phyloP scores from a whole-genome alignment of 768 basidiomycete genomes.

The Suillus clintonianus region DNA sequence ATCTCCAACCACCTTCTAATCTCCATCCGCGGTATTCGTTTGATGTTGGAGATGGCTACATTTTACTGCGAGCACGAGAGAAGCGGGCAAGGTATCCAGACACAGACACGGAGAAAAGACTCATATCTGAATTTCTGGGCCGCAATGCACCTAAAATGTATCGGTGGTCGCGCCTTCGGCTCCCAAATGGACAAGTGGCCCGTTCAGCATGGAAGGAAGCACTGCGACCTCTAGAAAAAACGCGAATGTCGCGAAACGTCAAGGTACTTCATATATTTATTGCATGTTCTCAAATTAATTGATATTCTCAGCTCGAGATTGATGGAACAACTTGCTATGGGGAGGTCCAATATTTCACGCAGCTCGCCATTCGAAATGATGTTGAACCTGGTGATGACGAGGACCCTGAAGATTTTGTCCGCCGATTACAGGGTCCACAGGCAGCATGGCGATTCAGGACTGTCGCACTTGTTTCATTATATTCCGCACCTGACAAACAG shows the following conservation, averaged over 20 bases:
- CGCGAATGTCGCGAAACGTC: slow-evolving; percentile 33
- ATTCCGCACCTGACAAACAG: slow-evolving; percentile 17
- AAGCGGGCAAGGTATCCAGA: neutral
- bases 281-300: slow-evolving; percentile 1
- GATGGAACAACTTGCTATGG: slow-evolving; percentile 1
- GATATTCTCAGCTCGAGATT: neutral
- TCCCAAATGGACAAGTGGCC: slow-evolving; percentile 41
- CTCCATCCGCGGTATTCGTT: slow-evolving; percentile 7
- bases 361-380: neutral
- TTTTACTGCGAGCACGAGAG: slow-evolving; percentile 8
- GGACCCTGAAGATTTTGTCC: neutral
- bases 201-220: slow-evolving; percentile 34
- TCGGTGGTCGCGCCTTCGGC: slow-evolving; percentile 35
- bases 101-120: slow-evolving; percentile 6
- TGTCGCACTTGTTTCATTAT: slow-evolving; percentile 24
- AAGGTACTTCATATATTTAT: slow-evolving; percentile 26
- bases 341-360: slow-evolving; percentile 17
- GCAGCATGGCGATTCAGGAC: neutral
- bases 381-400: neutral
- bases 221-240: slow-evolving; percentile 12
- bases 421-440: too few relatives aligned
- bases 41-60: slow-evolving; percentile 18
- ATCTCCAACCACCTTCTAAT: slow-evolving; percentile 3
- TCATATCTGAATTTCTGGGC: too few relatives aligned
- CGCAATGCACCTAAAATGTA: too few relatives aligned